Base-by-base conservation (phyloP, 2,329 filamentous ascomycete species). In the Penicillium psychrosexuale region DNA sequence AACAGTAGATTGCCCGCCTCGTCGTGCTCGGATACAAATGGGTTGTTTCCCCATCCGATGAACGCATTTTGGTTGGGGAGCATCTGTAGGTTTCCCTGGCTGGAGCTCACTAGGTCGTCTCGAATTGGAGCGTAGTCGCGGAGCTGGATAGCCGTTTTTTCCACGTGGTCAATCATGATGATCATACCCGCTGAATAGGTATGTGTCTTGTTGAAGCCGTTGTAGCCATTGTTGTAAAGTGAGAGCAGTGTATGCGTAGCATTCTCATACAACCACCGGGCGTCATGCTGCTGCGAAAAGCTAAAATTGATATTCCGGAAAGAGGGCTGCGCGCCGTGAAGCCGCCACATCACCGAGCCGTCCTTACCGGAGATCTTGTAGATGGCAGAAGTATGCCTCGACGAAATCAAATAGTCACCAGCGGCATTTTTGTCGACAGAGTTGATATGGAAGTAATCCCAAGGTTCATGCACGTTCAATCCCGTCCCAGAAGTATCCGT, bases 401-500 rank as follows among this genome's bases (percentile, higher is more conserved):
- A 75, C 8, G 73, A 76, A 31, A 76, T 72, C 45, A 76, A 56
- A 52, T 75, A 76, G 55, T 76, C 73, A 11, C 74, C 74, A 12
- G 71, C 68, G 3, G 49, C 52, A 51, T 76, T 74, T 59, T 75
- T 76, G 52, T 76, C 73, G 46, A 76, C 65, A 7, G 72, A 75
- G 61, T 76, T 76, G 63, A 76, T 75, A 57, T 76, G 74, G 60
- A 76, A 75, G 55, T 75, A 76, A 61, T 77, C 75, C 73, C 75
- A 77, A 1, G 74, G 77, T 15, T 75, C 75, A 53, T 72, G 66
- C 46, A 75, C 72, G 34, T 74, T 69, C 53, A 80, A 62, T 22
- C 78, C 80, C 31, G 77, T 75, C n/a, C 79, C 79, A 30, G 77
- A 75, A 6, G 74, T 75, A 58, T 76, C 74, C 12, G 74, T 75